Percentiles rank a stretch among this genome's conserved stretches.
Conservation (phyloP, 1,284 basidiomycete genomes). For the Puccinia novopanici region DNA sequence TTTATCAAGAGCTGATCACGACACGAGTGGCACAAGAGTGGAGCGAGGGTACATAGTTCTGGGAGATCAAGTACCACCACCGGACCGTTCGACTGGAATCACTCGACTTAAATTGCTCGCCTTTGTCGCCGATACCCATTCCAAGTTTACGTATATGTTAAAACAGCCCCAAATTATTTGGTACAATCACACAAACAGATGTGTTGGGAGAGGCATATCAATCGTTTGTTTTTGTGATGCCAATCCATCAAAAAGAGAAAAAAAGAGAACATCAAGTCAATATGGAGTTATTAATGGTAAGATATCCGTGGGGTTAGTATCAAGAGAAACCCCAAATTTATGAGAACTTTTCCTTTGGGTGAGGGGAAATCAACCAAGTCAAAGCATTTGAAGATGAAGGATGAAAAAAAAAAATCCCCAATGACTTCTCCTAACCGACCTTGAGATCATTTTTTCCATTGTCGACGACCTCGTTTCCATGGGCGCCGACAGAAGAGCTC, state of each 20-base stretch:
- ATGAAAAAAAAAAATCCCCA: conserved; percentile 27
- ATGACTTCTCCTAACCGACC: conserved; percentile 33
- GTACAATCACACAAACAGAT: conserved; percentile 5
- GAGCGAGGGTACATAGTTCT: not conserved
- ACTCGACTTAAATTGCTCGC: conserved; percentile 21
- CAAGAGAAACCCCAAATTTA: not conserved
- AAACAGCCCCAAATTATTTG: not conserved
- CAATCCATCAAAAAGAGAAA: conserved; percentile 8
- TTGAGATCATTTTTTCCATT: not conserved
- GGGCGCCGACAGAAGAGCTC: conserved; percentile 20
- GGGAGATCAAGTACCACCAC: conserved; percentile 37
- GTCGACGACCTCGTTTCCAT: conserved; percentile 26
- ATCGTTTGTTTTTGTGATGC: conserved; percentile 2
- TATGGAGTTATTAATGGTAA: not conserved
- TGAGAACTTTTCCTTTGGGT: not conserved
- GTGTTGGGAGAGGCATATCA: not conserved
- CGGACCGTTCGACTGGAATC: conserved; percentile 50
- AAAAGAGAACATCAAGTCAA: conserved; percentile 15
- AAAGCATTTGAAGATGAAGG: conserved; percentile 12
- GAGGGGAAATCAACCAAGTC: not conserved
- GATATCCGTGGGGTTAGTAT: not conserved
- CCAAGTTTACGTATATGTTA: not conserved
- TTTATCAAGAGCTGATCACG: not conserved
- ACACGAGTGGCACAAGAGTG: not conserved
- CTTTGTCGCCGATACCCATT: not conserved